Base-by-base conservation (phyloP, 2,329 filamentous ascomycete species). In the Fusarium sp. region DNA sequence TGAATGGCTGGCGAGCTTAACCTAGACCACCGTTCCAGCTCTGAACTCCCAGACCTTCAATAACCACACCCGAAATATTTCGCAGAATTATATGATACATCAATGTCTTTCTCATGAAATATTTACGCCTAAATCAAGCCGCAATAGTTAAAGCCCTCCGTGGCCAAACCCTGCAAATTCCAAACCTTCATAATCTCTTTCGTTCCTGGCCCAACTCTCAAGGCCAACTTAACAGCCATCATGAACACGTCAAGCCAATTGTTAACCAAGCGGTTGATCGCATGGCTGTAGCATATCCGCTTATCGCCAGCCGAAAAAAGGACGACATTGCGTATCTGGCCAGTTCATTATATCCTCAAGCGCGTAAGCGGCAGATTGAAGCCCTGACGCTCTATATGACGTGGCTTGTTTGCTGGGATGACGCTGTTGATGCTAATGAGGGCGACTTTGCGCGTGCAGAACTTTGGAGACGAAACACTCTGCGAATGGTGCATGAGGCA, bases 391-490 rank as follows among this genome's bases (percentile, higher is more conserved):
- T 75, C 37, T 77, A 70, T 39, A 69, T 65, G 20, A 63, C 71
- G 33, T 79, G 77, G 77, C 41, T 79, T 18, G 63, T 79, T 18
- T 76, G 75, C 55, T 79, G 77, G 77, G 77, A 79, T 23, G 77
- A 79, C 39, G 70, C 70, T 18, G 71, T 78, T 13, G 77, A 79
- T 53, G 67, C 71, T 18, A 71, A 72, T 41, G 75, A 77, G 64
- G 66, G 69, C 18, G 74, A 79, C 44, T 74, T 76, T 35, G 56
- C 55, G 8, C 39, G 50, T 3, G 77, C 76, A 9, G 70, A 78
- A 46, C 50, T 41, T 5, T 76, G 71, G 72, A 72, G 77, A 38
- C 26, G 23, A 6, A 60, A 57, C 47, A 77, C 77, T 6, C 55
- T 75, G 18, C 21, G 43, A 2, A 48, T 74, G n/a, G 38, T 71